A percentile compares a stretch with the other conserved stretches of the same genome.
phyloP scores from a whole-genome alignment of 352 stramenopile species.

The Paralagenidium karlingii region DNA sequence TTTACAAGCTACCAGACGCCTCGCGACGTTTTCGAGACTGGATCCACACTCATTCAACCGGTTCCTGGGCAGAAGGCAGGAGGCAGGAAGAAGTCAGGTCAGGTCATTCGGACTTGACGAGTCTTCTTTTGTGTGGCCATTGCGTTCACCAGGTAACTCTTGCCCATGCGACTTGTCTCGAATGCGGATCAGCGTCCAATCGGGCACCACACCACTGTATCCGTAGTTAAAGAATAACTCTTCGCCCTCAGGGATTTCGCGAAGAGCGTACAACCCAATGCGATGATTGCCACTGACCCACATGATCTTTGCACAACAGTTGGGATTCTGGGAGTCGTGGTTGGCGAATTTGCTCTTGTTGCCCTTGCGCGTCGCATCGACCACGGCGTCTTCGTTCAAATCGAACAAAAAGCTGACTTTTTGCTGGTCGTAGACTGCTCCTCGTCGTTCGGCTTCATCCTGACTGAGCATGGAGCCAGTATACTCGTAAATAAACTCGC shows the following conservation, averaged over 20 bases:
- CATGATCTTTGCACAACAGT: slow-evolving; percentile 82
- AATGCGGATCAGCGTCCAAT: slow-evolving; percentile 65
- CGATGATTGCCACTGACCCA: slow-evolving; percentile 86
- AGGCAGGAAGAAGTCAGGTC: too few relatives aligned
- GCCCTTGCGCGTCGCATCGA: slow-evolving; percentile 90
- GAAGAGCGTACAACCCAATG: slow-evolving; percentile 89
- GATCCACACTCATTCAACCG: too few relatives aligned
- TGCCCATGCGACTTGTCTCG: slow-evolving; percentile 1
- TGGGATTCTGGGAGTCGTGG: slow-evolving; percentile 62
- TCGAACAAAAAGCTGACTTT: slow-evolving; percentile 92
- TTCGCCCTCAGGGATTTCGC: slow-evolving; percentile 76
- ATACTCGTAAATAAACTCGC: slow-evolving; percentile 80
- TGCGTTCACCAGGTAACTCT: neutral
- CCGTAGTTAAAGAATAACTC: slow-evolving; percentile 82
- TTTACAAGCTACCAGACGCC: too few relatives aligned
- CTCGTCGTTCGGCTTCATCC: slow-evolving; percentile 73
- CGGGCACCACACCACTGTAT: slow-evolving; percentile 65
- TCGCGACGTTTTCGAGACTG: too few relatives aligned
- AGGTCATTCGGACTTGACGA: neutral
- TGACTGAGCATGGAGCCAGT: slow-evolving; percentile 87
- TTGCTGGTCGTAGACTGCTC: slow-evolving; percentile 83
- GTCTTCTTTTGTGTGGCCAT: neutral
- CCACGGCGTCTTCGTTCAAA: slow-evolving; percentile 84
- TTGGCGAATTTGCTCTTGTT: slow-evolving; percentile 95
- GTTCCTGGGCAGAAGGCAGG: too few relatives aligned